Percentiles rank a stretch among this genome's conserved stretches.
Conservation (phyloP, 164 flowering plant genomes). For the Hamamelis virginiana region DNA sequence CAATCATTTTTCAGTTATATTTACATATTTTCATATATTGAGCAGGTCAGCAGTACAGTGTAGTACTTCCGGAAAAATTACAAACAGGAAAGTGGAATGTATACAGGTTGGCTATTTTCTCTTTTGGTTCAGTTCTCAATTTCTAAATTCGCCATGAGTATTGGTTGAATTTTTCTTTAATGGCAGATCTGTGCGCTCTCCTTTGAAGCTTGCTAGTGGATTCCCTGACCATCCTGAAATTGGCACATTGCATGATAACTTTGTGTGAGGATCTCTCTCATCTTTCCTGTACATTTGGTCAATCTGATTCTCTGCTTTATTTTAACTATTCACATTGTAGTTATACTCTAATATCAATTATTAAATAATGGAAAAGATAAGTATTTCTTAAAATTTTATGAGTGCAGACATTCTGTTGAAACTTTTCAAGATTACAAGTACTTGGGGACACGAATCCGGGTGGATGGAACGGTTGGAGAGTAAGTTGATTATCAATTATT, state of each 20-base stretch:
- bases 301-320: neutral
- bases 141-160: neutral
- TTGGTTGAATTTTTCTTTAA: neutral
- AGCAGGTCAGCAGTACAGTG: conserved; percentile 18
- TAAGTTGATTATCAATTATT: conserved; percentile 6
- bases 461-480: conserved; percentile 70
- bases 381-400: conserved; percentile 5
- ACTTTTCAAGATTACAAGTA: conserved; percentile 61
- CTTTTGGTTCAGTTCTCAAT: neutral
- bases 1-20: neutral
- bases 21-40: neutral
- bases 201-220: conserved; percentile 58
- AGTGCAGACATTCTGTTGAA: conserved; percentile 54
- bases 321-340: neutral
- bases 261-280: conserved; percentile 44
- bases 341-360: neutral
- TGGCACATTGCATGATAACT: conserved; percentile 72
- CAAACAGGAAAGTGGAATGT: conserved; percentile 28
- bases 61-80: conserved; percentile 25
- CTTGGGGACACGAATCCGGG: conserved; percentile 71
- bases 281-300: neutral
- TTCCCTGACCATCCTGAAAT: conserved; percentile 64
- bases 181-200: conserved; percentile 62
- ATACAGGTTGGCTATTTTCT: conserved; percentile 8
- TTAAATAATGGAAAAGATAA: neutral